Evolutionary conservation across 192 early-diverging fungal genomes (phyloP).

Genomic region (Entomortierella parvispora): DNA sequence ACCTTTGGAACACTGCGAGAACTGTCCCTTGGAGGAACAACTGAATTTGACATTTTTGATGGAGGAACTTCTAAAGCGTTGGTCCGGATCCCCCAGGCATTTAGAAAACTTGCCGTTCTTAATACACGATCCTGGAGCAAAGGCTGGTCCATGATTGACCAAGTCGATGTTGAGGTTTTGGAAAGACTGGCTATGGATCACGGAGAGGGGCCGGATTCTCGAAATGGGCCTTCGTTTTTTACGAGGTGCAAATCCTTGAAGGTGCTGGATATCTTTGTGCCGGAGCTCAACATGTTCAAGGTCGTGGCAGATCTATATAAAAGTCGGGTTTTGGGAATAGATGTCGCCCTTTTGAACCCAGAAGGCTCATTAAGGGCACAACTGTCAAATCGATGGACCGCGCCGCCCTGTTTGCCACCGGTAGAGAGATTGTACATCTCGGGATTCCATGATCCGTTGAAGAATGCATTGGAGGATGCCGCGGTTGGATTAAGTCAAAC

Average conservation of each 20-base stretch:
- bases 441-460: conserved; percentile 11
- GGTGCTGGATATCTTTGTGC: conserved; percentile 29
- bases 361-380: too few relatives aligned
- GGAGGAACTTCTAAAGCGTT: conserved; percentile 5
- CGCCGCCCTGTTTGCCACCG: conserved; percentile 8
- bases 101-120: conserved; percentile 9
- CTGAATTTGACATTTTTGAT: conserved; percentile 14
- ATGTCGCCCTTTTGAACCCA: too few relatives aligned
- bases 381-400: not conserved
- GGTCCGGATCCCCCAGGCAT: conserved; percentile 18
- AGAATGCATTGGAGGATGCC: conserved; percentile 31
- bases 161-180: conserved; percentile 17
- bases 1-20: conserved; percentile 36
- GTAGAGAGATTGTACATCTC: conserved; percentile 39
- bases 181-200: conserved; percentile 32
- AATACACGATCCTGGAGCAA: conserved; percentile 40
- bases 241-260: conserved; percentile 21
- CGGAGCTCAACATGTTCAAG: conserved; percentile 17
- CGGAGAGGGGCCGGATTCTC: conserved; percentile 20
- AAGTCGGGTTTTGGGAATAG: too few relatives aligned
- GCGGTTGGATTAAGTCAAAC: conserved; percentile 14
- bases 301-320: conserved; percentile 13
- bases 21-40: conserved; percentile 25
- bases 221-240: not conserved
- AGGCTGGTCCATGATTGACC: conserved; percentile 35